Conservation (phyloP, 139 green algal species). For the Tetradesmus lagerheimii region DNA sequence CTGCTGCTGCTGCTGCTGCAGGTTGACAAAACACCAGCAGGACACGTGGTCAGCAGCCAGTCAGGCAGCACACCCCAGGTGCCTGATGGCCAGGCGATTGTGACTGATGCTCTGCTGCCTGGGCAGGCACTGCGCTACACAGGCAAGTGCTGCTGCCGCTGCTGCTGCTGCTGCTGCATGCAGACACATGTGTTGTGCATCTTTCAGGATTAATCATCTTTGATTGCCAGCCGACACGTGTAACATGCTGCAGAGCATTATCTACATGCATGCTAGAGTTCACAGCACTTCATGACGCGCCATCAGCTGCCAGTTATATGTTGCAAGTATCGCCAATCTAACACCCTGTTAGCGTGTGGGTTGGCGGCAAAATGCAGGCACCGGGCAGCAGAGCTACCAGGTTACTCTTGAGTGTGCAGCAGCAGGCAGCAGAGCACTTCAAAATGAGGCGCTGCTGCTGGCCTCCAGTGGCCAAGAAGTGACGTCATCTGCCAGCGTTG, state of each 20-base stretch:
- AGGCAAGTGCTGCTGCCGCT: not conserved
- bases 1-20: not conserved
- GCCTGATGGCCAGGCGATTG: not conserved
- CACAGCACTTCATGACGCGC: no score
- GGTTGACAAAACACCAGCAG: not conserved
- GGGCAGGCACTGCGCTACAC: not conserved
- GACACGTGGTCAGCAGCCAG: not conserved
- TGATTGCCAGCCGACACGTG: no score
- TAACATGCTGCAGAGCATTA: no score
- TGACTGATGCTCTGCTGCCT: not conserved
- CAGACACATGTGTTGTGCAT: no score
- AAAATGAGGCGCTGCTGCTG: not conserved
- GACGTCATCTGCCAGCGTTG: not conserved
- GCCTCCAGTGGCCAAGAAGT: slow-evolving; percentile 20
- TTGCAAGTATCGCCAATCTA: no score
- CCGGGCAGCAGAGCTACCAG: slow-evolving; percentile 14
- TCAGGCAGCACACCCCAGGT: not conserved
- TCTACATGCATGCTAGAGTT: no score
- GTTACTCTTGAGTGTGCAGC: not conserved
- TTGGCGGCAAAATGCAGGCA: not conserved
- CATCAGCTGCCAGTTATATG: no score
- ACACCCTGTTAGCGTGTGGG: no score
- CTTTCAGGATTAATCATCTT: no score
- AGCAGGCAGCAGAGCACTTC: not conserved
- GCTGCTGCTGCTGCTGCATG: not conserved